These are phyloP conservation scores for Suillus decipiens DNA, from an alignment of 768 basidiomycete species.

Conservation along the genomic window DNA sequence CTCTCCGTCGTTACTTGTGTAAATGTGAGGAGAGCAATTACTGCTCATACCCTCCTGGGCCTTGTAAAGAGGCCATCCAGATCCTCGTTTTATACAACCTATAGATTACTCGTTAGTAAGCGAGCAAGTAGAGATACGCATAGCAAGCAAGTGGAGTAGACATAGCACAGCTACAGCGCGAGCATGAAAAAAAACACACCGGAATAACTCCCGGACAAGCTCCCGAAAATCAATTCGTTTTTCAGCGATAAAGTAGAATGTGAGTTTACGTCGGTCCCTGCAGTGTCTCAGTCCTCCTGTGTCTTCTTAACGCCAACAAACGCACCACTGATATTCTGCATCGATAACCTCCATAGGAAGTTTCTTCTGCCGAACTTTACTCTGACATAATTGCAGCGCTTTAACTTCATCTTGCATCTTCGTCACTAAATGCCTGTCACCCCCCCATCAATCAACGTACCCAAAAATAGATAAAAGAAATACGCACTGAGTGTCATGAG, in stretches of 20 bases:
- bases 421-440: constrained; percentile 62
- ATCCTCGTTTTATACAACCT: constrained; percentile 93
- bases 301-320: constrained; percentile 7
- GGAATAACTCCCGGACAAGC: constrained; percentile 91
- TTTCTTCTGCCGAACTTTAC: constrained; percentile 90
- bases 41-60: constrained; percentile 44
- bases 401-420: constrained; percentile 92
- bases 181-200: constrained; percentile 45
- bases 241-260: constrained; percentile 97
- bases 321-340: constrained; percentile 97
- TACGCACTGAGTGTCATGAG: constrained; percentile 78
- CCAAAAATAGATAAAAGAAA: constrained; percentile 13
- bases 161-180: not conserved
- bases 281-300: not conserved
- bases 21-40: constrained; percentile 23
- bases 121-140: not conserved
- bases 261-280: constrained; percentile 97
- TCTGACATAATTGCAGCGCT: constrained; percentile 88
- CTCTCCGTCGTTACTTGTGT: not conserved
- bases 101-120: not conserved
- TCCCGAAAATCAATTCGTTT: constrained; percentile 96
- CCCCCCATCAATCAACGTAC: constrained; percentile 11
- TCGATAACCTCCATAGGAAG: constrained; percentile 98
- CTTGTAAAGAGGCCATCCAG: constrained; percentile 90
- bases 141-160: not conserved